A percentile compares a stretch with the other conserved stretches of the same genome.
phyloP scores from a whole-genome alignment of 1,284 basidiomycete species.

The Pyrrhoderma lamaoense region DNA sequence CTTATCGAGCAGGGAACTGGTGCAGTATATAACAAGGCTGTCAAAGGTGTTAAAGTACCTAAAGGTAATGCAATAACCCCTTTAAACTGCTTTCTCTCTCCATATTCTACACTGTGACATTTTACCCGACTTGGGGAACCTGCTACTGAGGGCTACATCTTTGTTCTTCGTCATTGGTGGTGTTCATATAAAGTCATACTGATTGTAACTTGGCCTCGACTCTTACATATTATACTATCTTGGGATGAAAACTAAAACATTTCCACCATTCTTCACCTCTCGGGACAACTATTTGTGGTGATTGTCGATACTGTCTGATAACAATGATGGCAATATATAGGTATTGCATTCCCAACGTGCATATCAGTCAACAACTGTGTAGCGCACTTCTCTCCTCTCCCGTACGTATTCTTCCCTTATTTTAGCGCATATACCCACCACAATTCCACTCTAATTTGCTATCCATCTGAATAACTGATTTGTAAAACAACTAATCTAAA shows the following conservation, averaged over 20 bases:
- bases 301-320: not conserved
- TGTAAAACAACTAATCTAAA: no score
- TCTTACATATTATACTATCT: no score
- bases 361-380: constrained; percentile 90
- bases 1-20: constrained; percentile 81
- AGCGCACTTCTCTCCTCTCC: constrained; percentile 75
- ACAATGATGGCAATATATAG: constrained; percentile 34
- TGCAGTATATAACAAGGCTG: constrained; percentile 84
- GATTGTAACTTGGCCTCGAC: no score
- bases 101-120: no score
- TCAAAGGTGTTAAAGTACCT: constrained; percentile 78
- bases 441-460: no score
- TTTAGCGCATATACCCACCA: constrained; percentile 15
- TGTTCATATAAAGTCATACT: no score
- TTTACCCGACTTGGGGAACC: no score
- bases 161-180: not conserved
- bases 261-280: no score
- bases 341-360: constrained; percentile 90
- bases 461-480: no score
- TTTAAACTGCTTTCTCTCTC: no score
- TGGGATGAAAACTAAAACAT: no score
- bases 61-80: no score
- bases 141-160: not conserved
- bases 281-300: not conserved
- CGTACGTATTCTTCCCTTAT: constrained; percentile 43